A percentile compares a stretch with the other conserved stretches of the same genome.
Conservation (phyloP, 2,329 filamentous ascomycete species). For the Beauveria bassiana region DNA sequence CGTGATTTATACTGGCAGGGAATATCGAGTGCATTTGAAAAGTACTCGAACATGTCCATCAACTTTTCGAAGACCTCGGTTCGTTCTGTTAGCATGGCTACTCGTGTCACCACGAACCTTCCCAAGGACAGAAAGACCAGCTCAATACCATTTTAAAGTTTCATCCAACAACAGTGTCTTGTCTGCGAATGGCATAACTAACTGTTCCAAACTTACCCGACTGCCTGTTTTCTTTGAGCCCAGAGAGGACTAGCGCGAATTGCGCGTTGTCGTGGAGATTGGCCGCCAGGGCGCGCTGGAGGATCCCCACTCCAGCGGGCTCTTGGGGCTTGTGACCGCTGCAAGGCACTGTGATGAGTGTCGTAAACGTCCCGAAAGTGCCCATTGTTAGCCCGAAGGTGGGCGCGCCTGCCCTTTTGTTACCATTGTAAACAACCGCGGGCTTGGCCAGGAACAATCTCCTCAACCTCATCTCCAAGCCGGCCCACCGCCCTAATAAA, state of each 20-base stretch:
- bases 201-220: not conserved
- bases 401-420: not conserved
- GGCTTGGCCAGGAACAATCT: not conserved
- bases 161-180: not conserved
- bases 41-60: no score
- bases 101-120: no score
- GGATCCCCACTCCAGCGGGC: not conserved
- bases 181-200: not conserved
- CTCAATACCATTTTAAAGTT: not conserved
- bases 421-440: constrained; percentile 7
- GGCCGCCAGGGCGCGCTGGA: not conserved
- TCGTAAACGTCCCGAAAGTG: not conserved
- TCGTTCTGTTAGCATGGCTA: no score
- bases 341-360: not conserved
- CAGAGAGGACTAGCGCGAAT: not conserved
- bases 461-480: constrained; percentile 9
- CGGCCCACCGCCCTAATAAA: constrained; percentile 3
- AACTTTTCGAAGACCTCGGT: no score
- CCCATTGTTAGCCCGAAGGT: not conserved
- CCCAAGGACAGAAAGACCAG: no score
- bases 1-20: no score
- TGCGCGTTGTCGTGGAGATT: constrained; percentile 7
- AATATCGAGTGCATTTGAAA: no score
- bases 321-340: not conserved
- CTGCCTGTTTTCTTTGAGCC: constrained; percentile 6